phyloP scores from a whole-genome alignment of 306 rosid species.

The Acmispon strigosus region DNA sequence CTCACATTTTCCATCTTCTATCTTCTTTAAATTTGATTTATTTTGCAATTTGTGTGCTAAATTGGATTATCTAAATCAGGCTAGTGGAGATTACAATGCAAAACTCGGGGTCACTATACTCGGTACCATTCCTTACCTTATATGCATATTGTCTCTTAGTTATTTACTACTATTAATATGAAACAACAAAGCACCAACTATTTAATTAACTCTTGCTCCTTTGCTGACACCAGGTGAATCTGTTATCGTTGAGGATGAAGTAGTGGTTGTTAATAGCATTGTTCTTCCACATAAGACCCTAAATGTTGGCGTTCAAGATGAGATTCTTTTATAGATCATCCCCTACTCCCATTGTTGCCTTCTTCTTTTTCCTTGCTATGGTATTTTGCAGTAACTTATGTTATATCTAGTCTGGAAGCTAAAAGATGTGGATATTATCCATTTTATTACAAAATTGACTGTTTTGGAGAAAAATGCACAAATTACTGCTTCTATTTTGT shows the following conservation, averaged over 20 bases:
- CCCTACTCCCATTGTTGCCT: background rate
- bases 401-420: slow-evolving; percentile 11
- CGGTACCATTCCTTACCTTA: slow-evolving; percentile 38
- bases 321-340: slow-evolving; percentile 61
- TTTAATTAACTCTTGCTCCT: slow-evolving; percentile 20
- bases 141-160: background rate
- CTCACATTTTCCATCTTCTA: background rate
- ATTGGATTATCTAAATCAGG: slow-evolving; percentile 46
- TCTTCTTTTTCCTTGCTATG: background rate
- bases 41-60: slow-evolving; percentile 15
- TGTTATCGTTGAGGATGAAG: slow-evolving; percentile 87
- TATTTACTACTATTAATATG: background rate
- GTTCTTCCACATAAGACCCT: slow-evolving; percentile 91
- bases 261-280: slow-evolving; percentile 79
- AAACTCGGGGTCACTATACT: slow-evolving; percentile 89
- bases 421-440: background rate
- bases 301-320: slow-evolving; percentile 86
- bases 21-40: background rate
- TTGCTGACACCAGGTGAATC: slow-evolving; percentile 67
- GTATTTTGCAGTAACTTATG: background rate
- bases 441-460: background rate
- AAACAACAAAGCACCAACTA: background rate
- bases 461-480: background rate
- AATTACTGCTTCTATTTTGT: background rate
- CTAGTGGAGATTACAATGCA: slow-evolving; percentile 74